Evolutionary conservation across 805 yeast genomes (phyloP), one percentile per base, ranked within the genome.

Genomic region (Hanseniaspora vineae): DNA sequence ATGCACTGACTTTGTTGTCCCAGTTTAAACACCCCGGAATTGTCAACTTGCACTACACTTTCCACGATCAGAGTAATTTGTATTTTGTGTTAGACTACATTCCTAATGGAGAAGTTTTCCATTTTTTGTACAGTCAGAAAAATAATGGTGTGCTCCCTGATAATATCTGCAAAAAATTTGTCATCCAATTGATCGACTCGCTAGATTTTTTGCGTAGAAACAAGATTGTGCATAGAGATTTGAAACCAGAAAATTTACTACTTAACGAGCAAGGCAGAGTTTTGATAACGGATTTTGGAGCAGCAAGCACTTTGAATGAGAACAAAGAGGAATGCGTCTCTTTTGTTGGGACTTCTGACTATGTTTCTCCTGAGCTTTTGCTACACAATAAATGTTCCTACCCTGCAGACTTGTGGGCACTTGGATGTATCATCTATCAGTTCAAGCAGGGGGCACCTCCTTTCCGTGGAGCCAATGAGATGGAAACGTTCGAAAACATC

Each of bases 301-400:
- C 97, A n/a, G 98, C 97, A 1, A 66, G 85, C 14, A 76, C 75
- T 31, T 46, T 59, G 31, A 57, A 51, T 9, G 59, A 55, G 29
- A 66, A 63, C 18, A 51, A 52, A 17, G 51, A 52, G 12, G 55
- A 61, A 20, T 66, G 78, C 20, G 84, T 85, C 6, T 88, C 97
- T 0, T 92, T 90, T 68, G 97, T 90, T 2, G 98, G 98, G 0
- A 90, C 98, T 1, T 97, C 97, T 0, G 97, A 89, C 60, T 89
- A 89, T 59, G 96, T 92, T 2, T 81, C 95, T 0, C 98, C 97
- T 0, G 98, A 92, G 62, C 67, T 92, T 39, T 68, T 92, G 44
- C 75, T 80, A 44, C 72, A 76, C 56, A 92, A 90, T 61, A 70
- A 75, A 35, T 86, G 95, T 59, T 92, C 95, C 17, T 84, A 78